phyloP scores from a whole-genome alignment of 2,329 filamentous ascomycete genomes.

The Madurella mycetomatis region DNA sequence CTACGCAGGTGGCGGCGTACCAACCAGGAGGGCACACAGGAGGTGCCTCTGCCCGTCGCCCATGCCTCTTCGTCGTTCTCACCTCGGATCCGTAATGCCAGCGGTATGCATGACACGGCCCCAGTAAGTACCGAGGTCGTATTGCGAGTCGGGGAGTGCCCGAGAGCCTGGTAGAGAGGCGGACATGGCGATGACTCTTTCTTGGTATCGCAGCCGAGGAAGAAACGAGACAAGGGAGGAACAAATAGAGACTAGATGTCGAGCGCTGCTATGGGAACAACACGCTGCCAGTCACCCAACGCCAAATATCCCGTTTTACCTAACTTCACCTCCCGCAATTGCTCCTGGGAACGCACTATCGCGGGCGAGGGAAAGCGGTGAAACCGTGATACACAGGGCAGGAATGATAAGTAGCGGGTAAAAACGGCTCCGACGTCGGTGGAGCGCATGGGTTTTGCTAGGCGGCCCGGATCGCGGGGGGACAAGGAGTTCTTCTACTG shows the following conservation, averaged over 20 bases:
- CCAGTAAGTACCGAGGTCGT: conserved; percentile 92
- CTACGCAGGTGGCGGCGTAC: not conserved
- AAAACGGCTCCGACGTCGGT: conserved; percentile 21
- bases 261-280: not conserved
- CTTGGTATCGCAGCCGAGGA: not conserved
- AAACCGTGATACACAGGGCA: conserved; percentile 1
- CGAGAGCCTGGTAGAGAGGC: conserved; percentile 63
- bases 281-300: not conserved
- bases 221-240: not conserved
- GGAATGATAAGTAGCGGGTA: conserved; percentile 3
- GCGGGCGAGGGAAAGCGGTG: conserved; percentile 15
- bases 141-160: conserved; percentile 85
- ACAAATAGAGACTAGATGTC: not conserved
- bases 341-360: not conserved
- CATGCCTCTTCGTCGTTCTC: conserved; percentile 39
- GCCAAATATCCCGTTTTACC: not conserved
- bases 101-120: conserved; percentile 87
- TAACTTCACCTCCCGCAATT: not conserved
- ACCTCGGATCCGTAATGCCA: conserved; percentile 93
- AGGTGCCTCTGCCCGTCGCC: conserved; percentile 2
- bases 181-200: conserved; percentile 47
- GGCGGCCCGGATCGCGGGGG: conserved; percentile 15
- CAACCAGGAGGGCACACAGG: conserved; percentile 10
- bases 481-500: not conserved
- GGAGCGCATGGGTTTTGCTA: conserved; percentile 11